Evolutionary conservation across 192 early-diverging fungal species (phyloP), one percentile per base, ranked within the genome.

Genomic region (Dispira parvispora): DNA sequence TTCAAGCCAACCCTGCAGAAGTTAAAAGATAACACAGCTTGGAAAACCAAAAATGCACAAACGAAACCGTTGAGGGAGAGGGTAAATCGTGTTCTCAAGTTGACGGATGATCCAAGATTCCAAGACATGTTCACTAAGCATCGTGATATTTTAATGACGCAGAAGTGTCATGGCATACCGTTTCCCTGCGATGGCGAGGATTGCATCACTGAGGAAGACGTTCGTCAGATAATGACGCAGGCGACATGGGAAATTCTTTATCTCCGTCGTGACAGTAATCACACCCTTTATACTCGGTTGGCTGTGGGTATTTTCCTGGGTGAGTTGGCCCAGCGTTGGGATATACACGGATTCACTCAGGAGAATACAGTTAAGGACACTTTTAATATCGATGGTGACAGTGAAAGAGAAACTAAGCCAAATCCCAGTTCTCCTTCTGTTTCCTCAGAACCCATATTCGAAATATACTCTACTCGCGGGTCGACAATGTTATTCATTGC

Each of bases 381-480:
- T 55, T 1, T 3, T 21, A 21, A 55, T 13, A 25, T 28, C 25
- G 23, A 21, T 28, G 6, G 16, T 20, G 47, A 50, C 1, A 18
- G 8, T 18, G 21, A 18, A 18, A 8, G 18, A 3, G 16, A 14
- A 13, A 55, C 53, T 21, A 23, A 50, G 49, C 23, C 16, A 4
- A 1, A 50, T 3, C 8, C 23, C 8, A 8, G 8, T 23, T 50
- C n/a, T 23, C 16, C 49, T 50, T 50, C 23, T 25, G 55, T 38
- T 71, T 46, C 11, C 11, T 16, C 5, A 6, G 60, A 16, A 3
- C 62, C 68, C 20, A 70, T 69, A 65, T 67, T 82, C 46, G 74
- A 73, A 14, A 28, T 82, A 8, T 80, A 77, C 58, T 80, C 79
- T 10, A 75, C 67, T 0, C 80, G 78, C 46, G 79, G 80, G 61